phyloP scores from a whole-genome alignment of 1,284 basidiomycete genomes.

The Melanopsichium pennsylvanicum region DNA sequence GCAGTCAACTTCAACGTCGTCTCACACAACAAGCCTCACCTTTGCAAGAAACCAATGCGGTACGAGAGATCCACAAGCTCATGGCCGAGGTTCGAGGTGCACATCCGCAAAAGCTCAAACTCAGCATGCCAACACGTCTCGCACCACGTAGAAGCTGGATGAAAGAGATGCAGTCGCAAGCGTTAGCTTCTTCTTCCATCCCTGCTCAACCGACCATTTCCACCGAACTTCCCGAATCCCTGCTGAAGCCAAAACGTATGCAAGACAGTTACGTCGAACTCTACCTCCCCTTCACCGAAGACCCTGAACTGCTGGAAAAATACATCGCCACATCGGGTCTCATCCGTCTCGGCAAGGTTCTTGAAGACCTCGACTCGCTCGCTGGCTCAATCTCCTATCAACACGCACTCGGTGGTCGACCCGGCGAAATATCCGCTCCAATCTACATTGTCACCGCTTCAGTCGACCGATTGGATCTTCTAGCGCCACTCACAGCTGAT shows the following conservation, averaged over 20 bases:
- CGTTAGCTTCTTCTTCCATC: no score
- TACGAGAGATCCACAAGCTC: slow-evolving; percentile 43
- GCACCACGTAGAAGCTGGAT: slow-evolving; percentile 45
- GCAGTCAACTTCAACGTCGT: not conserved
- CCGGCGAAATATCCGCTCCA: slow-evolving; percentile 50
- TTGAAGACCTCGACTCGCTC: slow-evolving; percentile 66
- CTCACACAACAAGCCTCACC: slow-evolving; percentile 39
- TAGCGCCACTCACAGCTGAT: slow-evolving; percentile 44
- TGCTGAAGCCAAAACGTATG: slow-evolving; percentile 57
- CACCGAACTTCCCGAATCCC: slow-evolving; percentile 23
- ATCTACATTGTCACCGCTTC: slow-evolving; percentile 67
- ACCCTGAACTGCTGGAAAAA: slow-evolving; percentile 59
- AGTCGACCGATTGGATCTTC: slow-evolving; percentile 64
- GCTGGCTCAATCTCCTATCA: slow-evolving; percentile 64
- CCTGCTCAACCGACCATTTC: not conserved
- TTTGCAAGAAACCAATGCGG: slow-evolving; percentile 46
- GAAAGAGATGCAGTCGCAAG: slow-evolving; percentile 41
- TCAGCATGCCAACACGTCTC: slow-evolving; percentile 45
- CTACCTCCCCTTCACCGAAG: slow-evolving; percentile 61
- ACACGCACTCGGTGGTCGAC: slow-evolving; percentile 64
- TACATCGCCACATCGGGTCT: slow-evolving; percentile 65
- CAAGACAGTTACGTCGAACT: slow-evolving; percentile 64
- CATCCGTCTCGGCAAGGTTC: slow-evolving; percentile 65
- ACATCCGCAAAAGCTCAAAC: slow-evolving; percentile 42
- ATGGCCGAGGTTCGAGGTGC: slow-evolving; percentile 42